Percentiles rank a stretch among this genome's conserved stretches.
phyloP scores from a whole-genome alignment of 169 alveolate species.

The Plasmodium sp. region DNA sequence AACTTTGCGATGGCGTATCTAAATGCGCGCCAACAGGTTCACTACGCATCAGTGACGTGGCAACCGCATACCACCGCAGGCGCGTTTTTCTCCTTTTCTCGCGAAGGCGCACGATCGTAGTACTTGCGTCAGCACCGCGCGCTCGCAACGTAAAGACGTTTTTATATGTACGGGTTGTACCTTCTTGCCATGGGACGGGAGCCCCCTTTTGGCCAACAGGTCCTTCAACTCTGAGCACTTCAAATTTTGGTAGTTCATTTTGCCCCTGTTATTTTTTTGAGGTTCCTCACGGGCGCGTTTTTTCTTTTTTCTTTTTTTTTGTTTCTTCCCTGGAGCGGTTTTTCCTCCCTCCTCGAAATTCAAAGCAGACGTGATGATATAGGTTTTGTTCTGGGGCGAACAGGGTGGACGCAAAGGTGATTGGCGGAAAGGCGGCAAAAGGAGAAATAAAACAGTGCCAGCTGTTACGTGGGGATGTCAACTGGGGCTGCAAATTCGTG shows the following conservation, averaged over 20 bases:
- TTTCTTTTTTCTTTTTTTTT: neutral
- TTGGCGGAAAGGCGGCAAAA: neutral
- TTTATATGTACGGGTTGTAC: neutral
- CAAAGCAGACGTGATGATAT: neutral
- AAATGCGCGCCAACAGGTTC: neutral
- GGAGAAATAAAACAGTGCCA: neutral
- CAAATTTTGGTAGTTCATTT: conserved; percentile 58
- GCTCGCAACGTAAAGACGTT: neutral
- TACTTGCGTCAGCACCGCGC: neutral
- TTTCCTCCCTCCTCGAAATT: neutral
- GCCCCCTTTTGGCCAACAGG: conserved; percentile 73
- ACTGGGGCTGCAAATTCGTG: neutral
- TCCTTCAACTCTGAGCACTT: conserved; percentile 70
- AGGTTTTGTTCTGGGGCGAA: neutral
- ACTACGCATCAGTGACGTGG: neutral
- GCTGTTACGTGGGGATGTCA: neutral
- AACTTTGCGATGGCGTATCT: neutral
- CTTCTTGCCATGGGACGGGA: conserved; percentile 73
- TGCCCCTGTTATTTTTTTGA: neutral
- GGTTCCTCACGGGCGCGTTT: neutral
- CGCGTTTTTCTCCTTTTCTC: neutral
- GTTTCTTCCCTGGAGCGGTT: neutral
- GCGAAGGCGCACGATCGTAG: neutral
- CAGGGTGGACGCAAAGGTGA: neutral
- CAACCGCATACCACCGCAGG: neutral